Base-by-base conservation (phyloP, 768 basidiomycete species). In the Serendipita sp. region DNA sequence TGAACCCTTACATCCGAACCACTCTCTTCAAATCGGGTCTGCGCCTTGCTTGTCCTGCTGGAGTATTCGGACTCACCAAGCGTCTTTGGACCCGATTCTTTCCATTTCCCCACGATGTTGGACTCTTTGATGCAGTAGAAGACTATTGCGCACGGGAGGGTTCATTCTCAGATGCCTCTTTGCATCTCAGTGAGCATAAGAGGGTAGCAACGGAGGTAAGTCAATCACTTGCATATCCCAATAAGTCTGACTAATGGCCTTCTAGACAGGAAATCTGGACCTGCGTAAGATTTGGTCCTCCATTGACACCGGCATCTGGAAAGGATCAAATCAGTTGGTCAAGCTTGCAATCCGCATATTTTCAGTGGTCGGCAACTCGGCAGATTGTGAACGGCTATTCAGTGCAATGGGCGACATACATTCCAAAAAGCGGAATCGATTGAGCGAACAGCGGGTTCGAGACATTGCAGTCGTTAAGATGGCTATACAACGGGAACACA, bases 371-470 rank as follows among this genome's bases (percentile, higher is more conserved):
- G 70, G 70, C 5, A 75, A 74, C 63, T 74, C 72, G 5, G 73
- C 75, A 8, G 70, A 69, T 4, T 72, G 69, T 41, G 72, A 75
- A 56, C 67, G 74, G 2, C 28, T 69, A 1, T 75, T 74, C 69
- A 75, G 74, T 65, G 38, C 54, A 15, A 68, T 72, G 52, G 73
- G 73, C 3, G 44, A 66, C 18, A 68, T 69, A 35, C 68, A 71
- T 16, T 73, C 71, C 13, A 68, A 69, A 30, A 66, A 35, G 2
- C 68, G 70, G n/a, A 73, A 71, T 56, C 66, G 69, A 2, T 67
- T 72, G 7, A 54, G 64, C 3, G 45, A 66, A 16, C 65, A 71
- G 48, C 69, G 68, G 60, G 68, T 70, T 44, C 69, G 62, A 15
- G 69, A 71, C 46, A 64, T 65, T 38, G 65, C 65, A 8, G 45